phyloP scores from a whole-genome alignment of 2,329 filamentous ascomycete genomes.

The Colletotrichum brevisporum region DNA sequence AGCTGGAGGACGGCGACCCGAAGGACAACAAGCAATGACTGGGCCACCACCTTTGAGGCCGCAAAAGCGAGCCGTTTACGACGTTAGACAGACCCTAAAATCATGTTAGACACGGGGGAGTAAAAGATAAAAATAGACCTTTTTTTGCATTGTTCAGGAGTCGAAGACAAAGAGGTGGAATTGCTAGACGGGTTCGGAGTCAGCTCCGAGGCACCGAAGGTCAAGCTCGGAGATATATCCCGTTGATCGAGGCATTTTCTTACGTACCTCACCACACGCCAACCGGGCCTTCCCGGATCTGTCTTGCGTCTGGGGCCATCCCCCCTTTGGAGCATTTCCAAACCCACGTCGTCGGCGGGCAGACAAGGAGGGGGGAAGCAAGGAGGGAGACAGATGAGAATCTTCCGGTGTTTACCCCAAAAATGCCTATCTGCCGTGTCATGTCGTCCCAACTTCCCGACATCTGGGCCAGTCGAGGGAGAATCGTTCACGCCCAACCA shows the following conservation, averaged over 20 bases:
- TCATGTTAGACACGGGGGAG: conserved; percentile 16
- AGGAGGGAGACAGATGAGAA: neutral
- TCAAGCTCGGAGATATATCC: conserved; percentile 24
- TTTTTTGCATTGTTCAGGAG: conserved; percentile 10
- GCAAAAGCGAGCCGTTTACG: conserved; percentile 2
- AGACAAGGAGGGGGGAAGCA: neutral
- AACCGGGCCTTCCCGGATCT: conserved; percentile 19
- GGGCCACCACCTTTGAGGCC: conserved; percentile 36
- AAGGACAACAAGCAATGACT: conserved; percentile 42
- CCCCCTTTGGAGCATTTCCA: neutral
- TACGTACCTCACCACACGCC: neutral
- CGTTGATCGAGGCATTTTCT: conserved; percentile 17
- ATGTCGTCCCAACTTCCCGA: conserved; percentile 22
- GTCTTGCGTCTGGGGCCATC: neutral
- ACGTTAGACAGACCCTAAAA: conserved; percentile 11
- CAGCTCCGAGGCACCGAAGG: conserved; percentile 29
- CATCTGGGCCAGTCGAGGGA: conserved; percentile 11
- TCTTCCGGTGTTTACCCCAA: neutral
- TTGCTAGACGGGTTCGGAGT: conserved; percentile 2
- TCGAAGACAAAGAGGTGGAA: neutral
- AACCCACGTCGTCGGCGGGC: conserved; percentile 2
- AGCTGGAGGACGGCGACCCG: conserved; percentile 69
- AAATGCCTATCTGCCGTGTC: neutral
- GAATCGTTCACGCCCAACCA: neutral
- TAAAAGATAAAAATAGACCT: conserved; percentile 34